These are phyloP conservation scores for Delphinella strobiligena DNA, from an alignment of 2,329 filamentous ascomycete species.

Conservation along the genomic window DNA sequence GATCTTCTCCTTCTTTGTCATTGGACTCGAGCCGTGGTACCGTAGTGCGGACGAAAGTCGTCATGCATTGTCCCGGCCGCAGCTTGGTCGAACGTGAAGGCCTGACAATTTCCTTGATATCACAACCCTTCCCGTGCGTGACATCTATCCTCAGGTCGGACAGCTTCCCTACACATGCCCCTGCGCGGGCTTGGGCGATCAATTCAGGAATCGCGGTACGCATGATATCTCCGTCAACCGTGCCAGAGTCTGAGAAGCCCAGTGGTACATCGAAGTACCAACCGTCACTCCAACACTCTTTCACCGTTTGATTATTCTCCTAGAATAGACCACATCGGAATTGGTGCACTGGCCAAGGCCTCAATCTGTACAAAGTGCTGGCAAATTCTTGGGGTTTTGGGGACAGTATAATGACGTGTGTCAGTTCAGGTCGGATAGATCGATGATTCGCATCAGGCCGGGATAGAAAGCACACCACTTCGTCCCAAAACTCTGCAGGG, in stretches of 20 bases:
- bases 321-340: constrained; percentile 2
- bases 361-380: constrained; percentile 5
- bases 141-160: background rate
- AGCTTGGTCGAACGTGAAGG: background rate
- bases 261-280: background rate
- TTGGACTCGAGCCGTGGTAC: background rate
- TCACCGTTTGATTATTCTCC: no score
- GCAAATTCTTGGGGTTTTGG: constrained; percentile 7
- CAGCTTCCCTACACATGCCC: background rate
- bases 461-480: background rate
- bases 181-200: background rate
- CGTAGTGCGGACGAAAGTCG: background rate
- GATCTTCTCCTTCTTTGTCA: background rate
- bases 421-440: background rate
- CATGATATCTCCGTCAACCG: background rate
- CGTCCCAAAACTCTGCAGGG: background rate
- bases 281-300: background rate
- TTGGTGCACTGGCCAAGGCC: constrained; percentile 5
- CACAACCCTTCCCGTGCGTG: background rate
- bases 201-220: background rate
- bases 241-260: background rate
- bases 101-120: background rate
- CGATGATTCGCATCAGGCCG: background rate
- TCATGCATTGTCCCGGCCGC: background rate
- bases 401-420: constrained; percentile 12